These are phyloP conservation scores for Noccaea bulbosa DNA, from an alignment of 345 rosid species.

Conservation along the genomic window DNA sequence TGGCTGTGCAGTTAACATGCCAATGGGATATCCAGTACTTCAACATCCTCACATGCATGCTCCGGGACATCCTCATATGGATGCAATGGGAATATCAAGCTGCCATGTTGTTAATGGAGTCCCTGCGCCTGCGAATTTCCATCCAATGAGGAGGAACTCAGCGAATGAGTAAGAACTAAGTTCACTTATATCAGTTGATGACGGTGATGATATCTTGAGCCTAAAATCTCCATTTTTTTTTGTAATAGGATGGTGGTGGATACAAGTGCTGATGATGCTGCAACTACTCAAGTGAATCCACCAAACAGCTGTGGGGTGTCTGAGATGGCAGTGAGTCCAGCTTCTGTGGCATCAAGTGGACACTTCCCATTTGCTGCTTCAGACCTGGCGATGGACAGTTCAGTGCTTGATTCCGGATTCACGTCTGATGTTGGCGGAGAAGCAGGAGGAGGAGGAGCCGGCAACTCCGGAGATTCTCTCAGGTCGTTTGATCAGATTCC, in stretches of 20 bases:
- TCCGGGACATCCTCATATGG: conserved; percentile 78
- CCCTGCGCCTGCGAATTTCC: conserved; percentile 89
- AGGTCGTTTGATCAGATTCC: conserved; percentile 90
- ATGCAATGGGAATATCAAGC: conserved; percentile 87
- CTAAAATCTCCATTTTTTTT: neutral
- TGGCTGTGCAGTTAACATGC: conserved; percentile 84
- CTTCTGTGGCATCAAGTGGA: conserved; percentile 89
- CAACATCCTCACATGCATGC: conserved; percentile 87
- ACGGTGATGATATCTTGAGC: neutral
- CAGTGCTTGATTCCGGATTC: conserved; percentile 84
- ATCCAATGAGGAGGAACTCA: conserved; percentile 75
- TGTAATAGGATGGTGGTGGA: conserved; percentile 66
- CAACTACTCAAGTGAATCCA: conserved; percentile 63
- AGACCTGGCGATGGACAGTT: conserved; percentile 86
- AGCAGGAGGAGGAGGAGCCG: conserved; percentile 56
- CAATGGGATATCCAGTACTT: conserved; percentile 94
- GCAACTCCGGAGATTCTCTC: conserved; percentile 73
- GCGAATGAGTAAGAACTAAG: conserved; percentile 71
- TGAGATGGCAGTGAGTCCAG: conserved; percentile 88
- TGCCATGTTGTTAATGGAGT: conserved; percentile 97
- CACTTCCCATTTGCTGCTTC: conserved; percentile 89
- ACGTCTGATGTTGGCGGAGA: conserved; percentile 89
- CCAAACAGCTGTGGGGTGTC: conserved; percentile 66
- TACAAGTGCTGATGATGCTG: conserved; percentile 61
- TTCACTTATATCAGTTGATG: conserved; percentile 5